phyloP scores from a whole-genome alignment of 2,329 filamentous ascomycete species.

The Fusarium agapanthi region DNA sequence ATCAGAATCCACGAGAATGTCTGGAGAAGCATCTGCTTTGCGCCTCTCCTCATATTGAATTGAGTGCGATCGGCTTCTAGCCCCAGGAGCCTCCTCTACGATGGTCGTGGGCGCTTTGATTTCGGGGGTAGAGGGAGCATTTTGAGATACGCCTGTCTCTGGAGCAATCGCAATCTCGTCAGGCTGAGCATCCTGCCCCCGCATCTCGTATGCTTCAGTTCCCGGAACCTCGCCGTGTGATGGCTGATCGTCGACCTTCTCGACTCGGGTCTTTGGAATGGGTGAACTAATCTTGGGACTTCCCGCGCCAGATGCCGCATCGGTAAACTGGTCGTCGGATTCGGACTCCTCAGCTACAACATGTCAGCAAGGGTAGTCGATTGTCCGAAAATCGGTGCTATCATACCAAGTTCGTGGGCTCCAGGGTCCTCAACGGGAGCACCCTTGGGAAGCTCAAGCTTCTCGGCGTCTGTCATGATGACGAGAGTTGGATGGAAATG shows the following conservation, averaged over 20 bases:
- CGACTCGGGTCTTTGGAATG: conserved; percentile 66
- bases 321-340: conserved; percentile 75
- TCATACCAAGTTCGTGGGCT: conserved; percentile 66
- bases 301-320: conserved; percentile 64
- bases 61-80: conserved; percentile 51
- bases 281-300: conserved; percentile 58
- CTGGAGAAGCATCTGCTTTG: conserved; percentile 62
- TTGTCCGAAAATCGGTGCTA: background rate
- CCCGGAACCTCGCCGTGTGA: conserved; percentile 69
- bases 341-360: conserved; percentile 62
- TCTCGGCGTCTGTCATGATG: conserved; percentile 45
- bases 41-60: conserved; percentile 56
- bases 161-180: conserved; percentile 66
- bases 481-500: background rate
- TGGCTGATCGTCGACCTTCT: conserved; percentile 62
- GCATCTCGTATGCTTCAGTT: conserved; percentile 64
- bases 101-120: conserved; percentile 59
- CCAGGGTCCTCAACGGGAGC: conserved; percentile 60
- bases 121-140: conserved; percentile 31
- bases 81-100: conserved; percentile 61
- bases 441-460: conserved; percentile 46
- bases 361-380: conserved; percentile 36
- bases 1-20: conserved; percentile 58
- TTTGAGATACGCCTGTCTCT: conserved; percentile 36
- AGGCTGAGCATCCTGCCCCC: conserved; percentile 65